Percentiles rank a stretch among this genome's conserved stretches.
These are phyloP conservation scores for Coemansia sp. DNA, from an alignment of 192 early-diverging fungal genomes.

Conservation along the genomic window DNA sequence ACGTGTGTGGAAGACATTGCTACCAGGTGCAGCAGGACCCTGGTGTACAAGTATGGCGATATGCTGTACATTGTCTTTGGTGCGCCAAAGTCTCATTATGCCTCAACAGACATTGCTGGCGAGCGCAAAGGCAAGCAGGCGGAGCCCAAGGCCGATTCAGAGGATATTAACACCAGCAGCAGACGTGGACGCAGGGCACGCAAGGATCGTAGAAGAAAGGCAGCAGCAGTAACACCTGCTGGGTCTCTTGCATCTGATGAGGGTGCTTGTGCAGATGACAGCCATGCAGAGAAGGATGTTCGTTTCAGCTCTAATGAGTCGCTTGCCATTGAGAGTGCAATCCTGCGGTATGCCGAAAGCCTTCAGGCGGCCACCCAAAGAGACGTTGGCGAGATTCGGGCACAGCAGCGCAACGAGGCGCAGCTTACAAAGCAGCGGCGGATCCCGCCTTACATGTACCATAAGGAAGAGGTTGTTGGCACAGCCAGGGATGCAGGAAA, in stretches of 20 bases:
- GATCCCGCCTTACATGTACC: conserved; percentile 34
- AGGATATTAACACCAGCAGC: neutral
- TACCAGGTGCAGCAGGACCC: conserved; percentile 15
- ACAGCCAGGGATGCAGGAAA: neutral
- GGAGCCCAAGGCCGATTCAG: neutral
- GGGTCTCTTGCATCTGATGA: neutral
- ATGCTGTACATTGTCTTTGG: conserved; percentile 29
- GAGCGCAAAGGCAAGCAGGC: neutral
- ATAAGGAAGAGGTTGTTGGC: neutral
- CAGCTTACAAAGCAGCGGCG: conserved; percentile 20
- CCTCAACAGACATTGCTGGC: neutral
- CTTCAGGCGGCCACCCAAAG: conserved; percentile 33
- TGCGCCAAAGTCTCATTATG: neutral
- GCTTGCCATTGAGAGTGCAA: conserved; percentile 13
- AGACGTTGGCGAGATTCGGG: conserved; percentile 17
- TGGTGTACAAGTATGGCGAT: conserved; percentile 51
- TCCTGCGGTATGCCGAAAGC: conserved; percentile 45
- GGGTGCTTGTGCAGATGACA: neutral
- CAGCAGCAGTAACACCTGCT: neutral
- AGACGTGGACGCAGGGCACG: conserved; percentile 1
- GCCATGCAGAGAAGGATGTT: neutral
- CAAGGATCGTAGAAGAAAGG: conserved; percentile 7
- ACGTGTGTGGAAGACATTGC: neutral
- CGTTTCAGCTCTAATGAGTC: conserved; percentile 18
- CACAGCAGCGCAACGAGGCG: conserved; percentile 8